Evolutionary conservation across 108 stramenopile species (phyloP), one percentile per base, ranked within the genome.

Genomic region (Epithemia pelagica): DNA sequence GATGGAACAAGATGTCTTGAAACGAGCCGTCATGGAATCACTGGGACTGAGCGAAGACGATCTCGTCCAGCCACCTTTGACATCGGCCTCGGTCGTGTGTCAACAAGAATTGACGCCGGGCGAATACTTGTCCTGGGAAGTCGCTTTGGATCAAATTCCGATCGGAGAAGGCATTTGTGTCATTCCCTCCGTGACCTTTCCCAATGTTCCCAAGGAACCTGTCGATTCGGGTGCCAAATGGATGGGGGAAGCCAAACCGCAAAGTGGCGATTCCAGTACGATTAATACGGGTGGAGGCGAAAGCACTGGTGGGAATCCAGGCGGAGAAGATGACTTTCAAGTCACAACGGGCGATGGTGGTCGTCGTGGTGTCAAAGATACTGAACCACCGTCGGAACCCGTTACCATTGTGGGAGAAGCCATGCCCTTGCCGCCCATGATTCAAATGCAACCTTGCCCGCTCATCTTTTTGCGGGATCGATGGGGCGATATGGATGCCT

Each of bases 391-490:
- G 60, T 76, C 60, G n/a, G 32, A 63, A 54, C 80, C 87, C 64
- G 65, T 87, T 53, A 73, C 68, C 0, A 60, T 92, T 19, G 54
- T 69, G 0, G 78, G 84, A 22, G 82, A 85, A 62, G 62, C 75
- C 7, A 68, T 85, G 54, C 65, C 60, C 30, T 68, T 92, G 46
- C 78, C 87, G 24, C 73, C 84, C 27, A 76, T 86, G 68, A 62
- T 69, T 32, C 68, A 78, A 37, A 60, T 92, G 62, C 86, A 89
- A 28, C 90, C 90, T 5, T 89, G 90, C 64, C 90, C 87, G 28
- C 74, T 92, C 59, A 84, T 89, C 24, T 89, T 87, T 70, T 89
- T 85, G 66, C 64, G 72, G 0, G 80, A 81, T 55, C 71, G 80
- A 51, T 67, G 67, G 57, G 90, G 90, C 8, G 87, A 91, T 64